Evolutionary conservation across 2,329 filamentous ascomycete genomes (phyloP).

Genomic region (Penicillium rolfsii): DNA sequence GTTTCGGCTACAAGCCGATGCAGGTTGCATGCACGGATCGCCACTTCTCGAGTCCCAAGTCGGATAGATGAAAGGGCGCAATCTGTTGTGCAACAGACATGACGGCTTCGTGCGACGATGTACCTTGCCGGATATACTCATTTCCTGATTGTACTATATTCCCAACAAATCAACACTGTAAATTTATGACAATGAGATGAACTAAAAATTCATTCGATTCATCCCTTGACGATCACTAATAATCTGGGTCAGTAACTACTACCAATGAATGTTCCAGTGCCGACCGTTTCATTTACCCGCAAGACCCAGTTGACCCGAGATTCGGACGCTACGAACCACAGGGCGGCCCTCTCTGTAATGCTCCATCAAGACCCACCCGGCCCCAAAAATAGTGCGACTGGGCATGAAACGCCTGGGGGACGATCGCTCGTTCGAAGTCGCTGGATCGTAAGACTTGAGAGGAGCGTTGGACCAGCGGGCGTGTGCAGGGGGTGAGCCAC

Average conservation of each 20-base stretch:
- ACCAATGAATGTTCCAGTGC: not conserved
- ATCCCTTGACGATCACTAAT: not conserved
- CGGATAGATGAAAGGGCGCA: not conserved
- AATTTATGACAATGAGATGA: not conserved
- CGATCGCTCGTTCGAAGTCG: constrained; percentile 1
- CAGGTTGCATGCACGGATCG: constrained; percentile 4
- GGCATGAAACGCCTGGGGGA: constrained; percentile 3
- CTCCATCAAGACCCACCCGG: constrained; percentile 1
- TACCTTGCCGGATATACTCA: not conserved
- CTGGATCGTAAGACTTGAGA: constrained; percentile 11
- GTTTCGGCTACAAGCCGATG: not conserved
- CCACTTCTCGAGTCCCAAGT: not conserved
- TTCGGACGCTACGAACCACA: constrained; percentile 5
- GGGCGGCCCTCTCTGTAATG: not conserved
- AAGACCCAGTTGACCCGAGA: not conserved
- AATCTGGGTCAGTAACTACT: not conserved
- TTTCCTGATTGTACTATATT: constrained; percentile 4
- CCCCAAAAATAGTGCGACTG: constrained; percentile 16
- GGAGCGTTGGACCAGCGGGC: constrained; percentile 1
- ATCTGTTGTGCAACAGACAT: not conserved
- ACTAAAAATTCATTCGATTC: not conserved
- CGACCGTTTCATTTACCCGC: not conserved
- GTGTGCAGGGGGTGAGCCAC: not conserved
- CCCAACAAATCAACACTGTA: not conserved
- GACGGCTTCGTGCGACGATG: not conserved